Percentiles rank a stretch among this genome's conserved stretches.
These are phyloP conservation scores for Rubus parviflorus DNA, from an alignment of 306 rosid species.

Conservation along the genomic window DNA sequence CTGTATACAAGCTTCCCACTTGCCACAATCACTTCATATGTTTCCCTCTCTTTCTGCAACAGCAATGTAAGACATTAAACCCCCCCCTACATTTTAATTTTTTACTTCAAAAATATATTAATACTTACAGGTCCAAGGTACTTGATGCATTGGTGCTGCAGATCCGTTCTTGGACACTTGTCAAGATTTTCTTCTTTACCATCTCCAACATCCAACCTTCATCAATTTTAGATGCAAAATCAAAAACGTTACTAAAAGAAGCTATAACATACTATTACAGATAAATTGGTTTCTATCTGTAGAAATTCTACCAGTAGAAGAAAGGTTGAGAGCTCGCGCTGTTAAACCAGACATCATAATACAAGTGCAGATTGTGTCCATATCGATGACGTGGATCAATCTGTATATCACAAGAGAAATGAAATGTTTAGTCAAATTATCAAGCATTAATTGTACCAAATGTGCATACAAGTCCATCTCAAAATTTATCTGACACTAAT, in stretches of 20 bases:
- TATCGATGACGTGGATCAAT: constrained; percentile 91
- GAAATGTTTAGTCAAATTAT: not conserved
- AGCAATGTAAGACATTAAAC: constrained; percentile 1
- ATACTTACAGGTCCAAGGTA: constrained; percentile 59
- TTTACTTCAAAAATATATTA: too few relatives aligned
- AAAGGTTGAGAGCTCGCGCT: constrained; percentile 74
- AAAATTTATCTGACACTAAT: not conserved
- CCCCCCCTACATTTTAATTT: not conserved
- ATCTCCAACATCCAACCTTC: constrained; percentile 92
- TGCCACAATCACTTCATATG: constrained; percentile 57
- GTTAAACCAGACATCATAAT: constrained; percentile 64
- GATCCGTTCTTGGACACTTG: constrained; percentile 54
- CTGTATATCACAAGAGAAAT: constrained; percentile 35
- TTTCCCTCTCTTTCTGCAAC: constrained; percentile 69
- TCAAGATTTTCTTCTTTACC: constrained; percentile 69
- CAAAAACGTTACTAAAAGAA: constrained; percentile 8
- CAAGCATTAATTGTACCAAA: not conserved
- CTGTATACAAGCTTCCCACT: constrained; percentile 60
- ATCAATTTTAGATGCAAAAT: constrained; percentile 24
- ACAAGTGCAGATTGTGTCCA: constrained; percentile 76
- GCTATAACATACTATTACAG: constrained; percentile 1
- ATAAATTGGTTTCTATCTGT: not conserved
- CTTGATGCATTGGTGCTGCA: constrained; percentile 65
- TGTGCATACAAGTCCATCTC: not conserved
- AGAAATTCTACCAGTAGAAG: constrained; percentile 62